A percentile compares a stretch with the other conserved stretches of the same genome.
These are phyloP conservation scores for Pseudogymnoascus sp. DNA, from an alignment of 2,329 filamentous ascomycete species.

Conservation along the genomic window DNA sequence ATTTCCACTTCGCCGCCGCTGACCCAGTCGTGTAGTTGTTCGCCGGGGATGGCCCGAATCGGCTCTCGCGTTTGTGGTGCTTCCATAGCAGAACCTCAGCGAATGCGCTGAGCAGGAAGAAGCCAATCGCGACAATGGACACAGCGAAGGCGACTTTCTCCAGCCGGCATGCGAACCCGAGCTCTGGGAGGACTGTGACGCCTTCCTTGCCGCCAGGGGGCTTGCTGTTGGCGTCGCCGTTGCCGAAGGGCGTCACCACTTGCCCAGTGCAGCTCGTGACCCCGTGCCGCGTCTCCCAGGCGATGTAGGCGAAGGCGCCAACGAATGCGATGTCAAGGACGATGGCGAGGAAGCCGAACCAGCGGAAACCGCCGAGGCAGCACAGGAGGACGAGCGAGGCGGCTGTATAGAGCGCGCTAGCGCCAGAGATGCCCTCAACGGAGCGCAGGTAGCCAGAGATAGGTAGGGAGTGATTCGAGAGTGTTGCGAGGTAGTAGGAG, in stretches of 20 bases:
- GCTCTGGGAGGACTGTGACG: constrained; percentile 32
- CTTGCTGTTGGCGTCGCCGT: constrained; percentile 43
- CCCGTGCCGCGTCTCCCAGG: constrained; percentile 64
- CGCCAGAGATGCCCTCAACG: constrained; percentile 71
- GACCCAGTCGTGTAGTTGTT: constrained; percentile 63
- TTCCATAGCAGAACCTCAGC: constrained; percentile 62
- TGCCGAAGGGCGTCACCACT: constrained; percentile 63
- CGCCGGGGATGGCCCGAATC: constrained; percentile 56
- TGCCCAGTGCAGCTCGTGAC: constrained; percentile 56
- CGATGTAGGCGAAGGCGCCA: constrained; percentile 74
- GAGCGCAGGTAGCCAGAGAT: constrained; percentile 64
- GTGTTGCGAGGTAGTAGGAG: constrained; percentile 75
- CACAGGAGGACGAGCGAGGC: constrained; percentile 68
- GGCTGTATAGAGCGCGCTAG: constrained; percentile 66
- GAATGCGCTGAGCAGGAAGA: constrained; percentile 67
- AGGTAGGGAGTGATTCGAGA: constrained; percentile 54
- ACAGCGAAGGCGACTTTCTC: constrained; percentile 73
- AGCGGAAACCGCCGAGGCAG: constrained; percentile 66
- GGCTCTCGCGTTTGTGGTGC: constrained; percentile 68
- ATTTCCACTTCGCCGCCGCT: constrained; percentile 29
- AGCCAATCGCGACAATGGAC: constrained; percentile 66
- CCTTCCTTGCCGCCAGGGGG: constrained; percentile 26
- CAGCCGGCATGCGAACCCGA: constrained; percentile 62
- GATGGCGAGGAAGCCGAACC: constrained; percentile 68
- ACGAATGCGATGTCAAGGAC: constrained; percentile 71